These are phyloP conservation scores for Phoenix roebelenii DNA, from an alignment of 176 grass and related monocot species.

Conservation along the genomic window DNA sequence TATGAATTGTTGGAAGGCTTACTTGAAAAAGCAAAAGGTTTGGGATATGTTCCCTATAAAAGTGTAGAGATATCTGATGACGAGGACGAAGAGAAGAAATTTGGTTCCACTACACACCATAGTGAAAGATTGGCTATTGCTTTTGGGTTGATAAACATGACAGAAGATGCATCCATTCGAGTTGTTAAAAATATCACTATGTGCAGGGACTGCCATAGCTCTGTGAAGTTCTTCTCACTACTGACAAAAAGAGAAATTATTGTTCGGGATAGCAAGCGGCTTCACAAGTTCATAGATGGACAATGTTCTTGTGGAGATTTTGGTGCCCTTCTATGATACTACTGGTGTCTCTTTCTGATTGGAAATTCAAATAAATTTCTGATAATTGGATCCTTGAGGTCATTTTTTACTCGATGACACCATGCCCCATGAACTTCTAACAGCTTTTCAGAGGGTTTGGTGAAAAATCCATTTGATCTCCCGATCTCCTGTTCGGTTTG, in stretches of 20 bases:
- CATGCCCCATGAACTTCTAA: too few relatives aligned
- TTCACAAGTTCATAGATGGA: conserved; percentile 78
- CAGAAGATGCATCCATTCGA: conserved; percentile 32
- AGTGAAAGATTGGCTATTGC: conserved; percentile 78
- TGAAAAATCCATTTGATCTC: too few relatives aligned
- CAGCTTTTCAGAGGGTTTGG: too few relatives aligned
- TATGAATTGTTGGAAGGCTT: conserved; percentile 53
- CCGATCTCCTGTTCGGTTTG: too few relatives aligned
- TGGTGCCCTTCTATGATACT: conserved; percentile 36
- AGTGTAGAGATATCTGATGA: conserved; percentile 37
- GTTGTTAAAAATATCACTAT: conserved; percentile 77
- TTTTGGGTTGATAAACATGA: conserved; percentile 51
- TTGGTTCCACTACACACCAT: conserved; percentile 44
- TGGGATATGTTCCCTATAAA: conserved; percentile 78
- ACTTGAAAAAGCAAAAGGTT: conserved; percentile 38
- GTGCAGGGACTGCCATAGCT: conserved; percentile 83
- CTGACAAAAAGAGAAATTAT: conserved; percentile 69
- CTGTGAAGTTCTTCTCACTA: conserved; percentile 55
- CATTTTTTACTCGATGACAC: too few relatives aligned
- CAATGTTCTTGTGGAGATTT: conserved; percentile 83
- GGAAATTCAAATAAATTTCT: too few relatives aligned
- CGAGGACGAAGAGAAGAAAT: conserved; percentile 35
- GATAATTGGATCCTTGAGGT: too few relatives aligned
- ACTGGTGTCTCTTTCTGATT: too few relatives aligned
- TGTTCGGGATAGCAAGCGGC: conserved; percentile 63